These are phyloP conservation scores for Exophiala aquamarina DNA, from an alignment of 2,329 filamentous ascomycete species.

Conservation along the genomic window DNA sequence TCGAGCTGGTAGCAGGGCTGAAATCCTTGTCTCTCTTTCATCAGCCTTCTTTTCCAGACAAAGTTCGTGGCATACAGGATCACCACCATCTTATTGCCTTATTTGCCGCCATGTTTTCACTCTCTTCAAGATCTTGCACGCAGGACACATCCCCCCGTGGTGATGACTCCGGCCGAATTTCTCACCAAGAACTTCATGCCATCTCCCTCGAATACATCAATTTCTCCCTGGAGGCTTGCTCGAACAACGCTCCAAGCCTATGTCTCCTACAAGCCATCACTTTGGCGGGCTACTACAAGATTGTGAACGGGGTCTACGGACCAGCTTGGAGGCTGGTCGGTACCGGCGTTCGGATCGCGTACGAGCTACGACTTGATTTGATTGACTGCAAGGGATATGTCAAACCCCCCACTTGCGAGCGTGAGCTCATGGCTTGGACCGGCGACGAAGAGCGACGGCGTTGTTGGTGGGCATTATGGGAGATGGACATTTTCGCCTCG, in stretches of 20 bases:
- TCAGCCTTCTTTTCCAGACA: conserved; percentile 31
- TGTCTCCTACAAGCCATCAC: conserved; percentile 39
- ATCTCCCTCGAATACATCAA: conserved; percentile 23
- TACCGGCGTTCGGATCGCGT: conserved; percentile 30
- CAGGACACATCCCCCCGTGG: conserved; percentile 2
- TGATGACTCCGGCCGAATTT: not conserved
- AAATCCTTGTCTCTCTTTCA: conserved; percentile 34
- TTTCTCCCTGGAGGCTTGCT: conserved; percentile 32
- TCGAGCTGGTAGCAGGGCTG: conserved; percentile 29
- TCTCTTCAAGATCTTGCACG: conserved; percentile 28
- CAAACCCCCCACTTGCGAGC: conserved; percentile 8
- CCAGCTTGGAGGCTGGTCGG: conserved; percentile 36
- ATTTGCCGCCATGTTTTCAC: conserved; percentile 34
- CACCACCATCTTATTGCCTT: conserved; percentile 28
- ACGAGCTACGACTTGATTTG: conserved; percentile 36
- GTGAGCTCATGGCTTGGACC: conserved; percentile 19
- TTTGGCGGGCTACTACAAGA: conserved; percentile 34
- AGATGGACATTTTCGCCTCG: conserved; percentile 39
- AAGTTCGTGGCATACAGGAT: conserved; percentile 24
- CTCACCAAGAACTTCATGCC: conserved; percentile 4
- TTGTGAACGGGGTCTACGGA: conserved; percentile 37
- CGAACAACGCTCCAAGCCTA: conserved; percentile 34
- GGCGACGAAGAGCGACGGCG: conserved; percentile 27
- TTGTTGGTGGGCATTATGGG: not conserved
- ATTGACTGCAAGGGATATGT: conserved; percentile 10